phyloP scores from a whole-genome alignment of 306 rosid species.

The Malus orientalis region DNA sequence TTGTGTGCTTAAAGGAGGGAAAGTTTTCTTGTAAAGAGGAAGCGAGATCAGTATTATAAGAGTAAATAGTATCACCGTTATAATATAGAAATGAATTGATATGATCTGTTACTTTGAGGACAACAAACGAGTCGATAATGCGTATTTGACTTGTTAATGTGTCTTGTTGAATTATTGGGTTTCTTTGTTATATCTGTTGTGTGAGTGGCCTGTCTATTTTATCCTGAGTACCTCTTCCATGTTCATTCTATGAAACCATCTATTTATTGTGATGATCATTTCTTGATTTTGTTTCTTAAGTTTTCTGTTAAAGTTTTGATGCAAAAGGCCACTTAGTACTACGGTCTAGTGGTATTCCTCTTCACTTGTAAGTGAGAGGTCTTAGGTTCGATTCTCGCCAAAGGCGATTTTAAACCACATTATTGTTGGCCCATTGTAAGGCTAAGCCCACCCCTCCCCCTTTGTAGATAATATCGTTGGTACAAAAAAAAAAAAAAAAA shows the following conservation, averaged over 20 bases:
- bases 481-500: too few species aligned
- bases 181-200: background rate
- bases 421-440: too few species aligned
- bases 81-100: background rate
- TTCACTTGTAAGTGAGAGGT: too few species aligned
- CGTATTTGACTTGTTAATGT: background rate
- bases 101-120: background rate
- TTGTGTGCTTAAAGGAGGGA: background rate
- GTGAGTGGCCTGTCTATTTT: background rate
- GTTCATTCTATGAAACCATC: background rate
- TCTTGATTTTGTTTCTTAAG: background rate
- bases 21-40: background rate
- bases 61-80: background rate
- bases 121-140: background rate
- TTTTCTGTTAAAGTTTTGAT: background rate
- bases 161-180: background rate
- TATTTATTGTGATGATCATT: background rate
- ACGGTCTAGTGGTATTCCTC: too few species aligned
- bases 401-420: too few species aligned
- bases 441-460: too few species aligned
- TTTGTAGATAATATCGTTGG: too few species aligned
- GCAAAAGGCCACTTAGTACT: too few species aligned
- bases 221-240: background rate
- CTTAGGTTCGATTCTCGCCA: too few species aligned
- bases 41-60: background rate